Evolutionary conservation across 495 filamentous ascomycete species (phyloP), one percentile per base, ranked within the genome.

Genomic region (Neurospora sp.): DNA sequence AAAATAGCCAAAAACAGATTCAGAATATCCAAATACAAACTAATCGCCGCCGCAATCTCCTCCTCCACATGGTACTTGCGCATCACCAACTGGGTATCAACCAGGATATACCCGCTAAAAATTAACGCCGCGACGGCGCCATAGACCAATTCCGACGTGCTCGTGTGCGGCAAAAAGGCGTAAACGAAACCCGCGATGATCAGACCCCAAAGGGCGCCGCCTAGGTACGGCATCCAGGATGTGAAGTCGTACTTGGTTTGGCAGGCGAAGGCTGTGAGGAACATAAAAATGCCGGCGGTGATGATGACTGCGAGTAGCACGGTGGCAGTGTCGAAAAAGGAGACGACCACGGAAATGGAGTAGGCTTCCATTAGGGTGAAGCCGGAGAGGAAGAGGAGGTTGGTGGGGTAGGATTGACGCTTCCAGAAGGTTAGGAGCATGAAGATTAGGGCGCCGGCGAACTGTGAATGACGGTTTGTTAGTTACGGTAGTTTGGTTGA

Each of bases 221-320:
- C 96, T 11, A 99, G 88, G 79, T 97, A 98, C 37, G 95, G 95
- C 87, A 94, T 93, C 96, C 94, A 97, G 70, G 87, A 88, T 0
- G 94, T 98, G 83, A 99, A 98, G 86, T 99, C 96, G 81, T 98
- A 98, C 80, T 97, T 97, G 70, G 92, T 93, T 83, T 99, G 96
- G 89, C 94, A 96, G 39, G 96, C 96, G 81, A 98, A 99, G 12
- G 96, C 81, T 0, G 94, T 98, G 59, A 99, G 87, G 62, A 91
- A 94, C 62, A 97, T 84, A 83, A 99, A 99, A 80, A 99, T 94
- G 69, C 92, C 95, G 5, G 93, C 89, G 0, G 96, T 99, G 62
- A 99, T 89, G 73, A 97, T 81, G 20, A 97, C 90, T 14, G 96
- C 96, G 83, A 97, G 90, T 27, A 99, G 85, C 10, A 99, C 96